Evolutionary conservation across 352 stramenopile species (phyloP).

Genomic region (Elongisporangium anandrum): DNA sequence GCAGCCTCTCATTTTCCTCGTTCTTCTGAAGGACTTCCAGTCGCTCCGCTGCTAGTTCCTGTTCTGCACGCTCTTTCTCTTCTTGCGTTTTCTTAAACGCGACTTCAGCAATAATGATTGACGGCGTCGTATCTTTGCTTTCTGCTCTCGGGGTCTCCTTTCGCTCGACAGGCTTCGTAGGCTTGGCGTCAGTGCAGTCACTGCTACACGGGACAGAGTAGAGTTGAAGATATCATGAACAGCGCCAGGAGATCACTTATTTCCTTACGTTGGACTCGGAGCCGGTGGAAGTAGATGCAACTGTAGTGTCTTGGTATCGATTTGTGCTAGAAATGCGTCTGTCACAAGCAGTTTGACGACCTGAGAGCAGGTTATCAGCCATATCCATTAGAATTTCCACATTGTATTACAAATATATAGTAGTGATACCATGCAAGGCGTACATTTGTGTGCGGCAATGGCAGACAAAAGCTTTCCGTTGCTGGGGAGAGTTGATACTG

Average conservation of each 20-base stretch:
- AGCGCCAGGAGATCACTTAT: not conserved
- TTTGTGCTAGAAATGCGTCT: not conserved
- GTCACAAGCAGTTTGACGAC: not conserved
- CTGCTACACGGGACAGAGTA: not conserved
- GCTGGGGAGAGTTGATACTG: not conserved
- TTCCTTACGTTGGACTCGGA: not conserved
- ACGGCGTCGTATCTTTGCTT: not conserved
- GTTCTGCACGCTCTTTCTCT: not conserved
- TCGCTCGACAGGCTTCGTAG: too few species aligned
- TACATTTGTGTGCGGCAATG: not conserved
- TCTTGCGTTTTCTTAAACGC: not conserved
- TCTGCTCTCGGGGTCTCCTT: not conserved
- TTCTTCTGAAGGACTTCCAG: not conserved
- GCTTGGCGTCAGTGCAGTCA: not conserved
- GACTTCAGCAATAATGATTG: not conserved
- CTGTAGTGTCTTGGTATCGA: not conserved
- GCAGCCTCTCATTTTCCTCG: not conserved
- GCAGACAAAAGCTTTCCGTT: not conserved
- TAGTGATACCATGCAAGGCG: not conserved
- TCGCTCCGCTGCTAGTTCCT: not conserved
- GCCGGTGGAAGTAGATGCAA: not conserved
- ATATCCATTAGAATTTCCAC: not conserved
- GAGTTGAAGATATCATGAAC: not conserved
- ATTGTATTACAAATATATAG: not conserved
- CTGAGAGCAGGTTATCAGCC: not conserved